Base-by-base conservation (phyloP, 2,329 filamentous ascomycete species). In the Cytospora piceicola region DNA sequence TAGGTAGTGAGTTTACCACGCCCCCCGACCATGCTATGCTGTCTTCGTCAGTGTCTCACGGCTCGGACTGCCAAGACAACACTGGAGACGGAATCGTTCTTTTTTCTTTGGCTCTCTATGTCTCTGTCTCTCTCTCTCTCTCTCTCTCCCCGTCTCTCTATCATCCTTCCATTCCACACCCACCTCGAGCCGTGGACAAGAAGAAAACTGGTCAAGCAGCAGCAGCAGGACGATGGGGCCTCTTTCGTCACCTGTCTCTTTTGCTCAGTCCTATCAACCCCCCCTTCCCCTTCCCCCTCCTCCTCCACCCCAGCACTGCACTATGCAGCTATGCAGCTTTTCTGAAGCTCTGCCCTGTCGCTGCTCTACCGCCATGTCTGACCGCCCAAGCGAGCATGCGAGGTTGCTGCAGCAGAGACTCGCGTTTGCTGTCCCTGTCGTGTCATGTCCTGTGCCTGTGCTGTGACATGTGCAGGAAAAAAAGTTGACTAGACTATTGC, bases 11-110 rank as follows among this genome's bases (percentile, higher is more conserved):
- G 27, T 29, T 3, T 29, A 29, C 27, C 63, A 62, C 55, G 63
- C 51, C 42, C 51, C 42, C 27, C 27, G 39, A 58, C 39, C 24
- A 3, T 29, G 27, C n/a, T n/a, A n/a, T n/a, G n/a, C n/a, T 39
- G 55, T 39, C n/a, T 59, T 56, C 62, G 55, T 46, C 60, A 39
- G 30, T 60, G 64, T 66, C 64, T 66, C 64, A 62, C 34, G 27
- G 42, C 49, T 52, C 62, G 39, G 49, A 29, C 56, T 55, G 42
- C 42, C 42, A 46, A 46, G 42, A 11, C 20, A 11, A 46, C n/a
- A 15, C 22, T 46, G 42, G 42, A 4, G 20, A 46, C 20, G 20
- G 39, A 42, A 42, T 42, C 5, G n/a, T 20, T 20, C 17, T 20
- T 20, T 42, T 15, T 15, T 20, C 5, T 29, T 5, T 29, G n/a